Evolutionary conservation across 2,329 filamentous ascomycete species (phyloP), one percentile per base, ranked within the genome.

Genomic region (Diplocarpon rosae): DNA sequence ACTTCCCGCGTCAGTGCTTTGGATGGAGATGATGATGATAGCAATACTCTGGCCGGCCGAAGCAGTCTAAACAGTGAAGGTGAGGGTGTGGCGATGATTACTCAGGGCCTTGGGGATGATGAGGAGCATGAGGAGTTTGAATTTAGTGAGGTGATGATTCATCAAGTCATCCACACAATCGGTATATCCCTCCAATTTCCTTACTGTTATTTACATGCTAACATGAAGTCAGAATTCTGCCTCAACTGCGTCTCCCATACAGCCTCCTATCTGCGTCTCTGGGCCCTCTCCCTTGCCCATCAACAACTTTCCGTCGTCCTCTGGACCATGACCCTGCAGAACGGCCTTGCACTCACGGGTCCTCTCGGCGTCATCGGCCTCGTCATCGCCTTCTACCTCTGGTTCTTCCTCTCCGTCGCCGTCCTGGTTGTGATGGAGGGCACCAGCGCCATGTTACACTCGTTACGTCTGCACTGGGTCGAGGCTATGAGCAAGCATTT

Each of bases 171-270:
- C 61, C 93, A 96, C 70, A 96, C 90, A 14, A 96, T 96, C 60
- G 88, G 85, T 90, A 79, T 66, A 82, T 67, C 55, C 13, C n/a
- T 16, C 27, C n/a, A 16, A 16, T 24, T 24, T 14, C 27, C 15
- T 5, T 10, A 5, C 33, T 35, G 15, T 35, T 35, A 39, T 16
- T 24, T 16, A 13, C 11, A 37, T 37, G 17, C 39, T 46, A 34
- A 62, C 69, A 62, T 28, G 12, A 20, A 7, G 43, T 5, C 55
- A 88, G 87, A 98, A 74, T 98, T 98, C 71, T 98, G 92, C 63
- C 75, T 98, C 58, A 98, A 98, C 73, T 96, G 90, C 65, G 90
- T 98, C 52, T 98, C 92, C 27, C 92, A 98, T 69, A 98, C 93
- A 4, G 92, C 92, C 4, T 98, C 92, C 1, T 98, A 98, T 67